Conservation (phyloP, 306 rosid genomes). For the Lathyrus sativus region DNA sequence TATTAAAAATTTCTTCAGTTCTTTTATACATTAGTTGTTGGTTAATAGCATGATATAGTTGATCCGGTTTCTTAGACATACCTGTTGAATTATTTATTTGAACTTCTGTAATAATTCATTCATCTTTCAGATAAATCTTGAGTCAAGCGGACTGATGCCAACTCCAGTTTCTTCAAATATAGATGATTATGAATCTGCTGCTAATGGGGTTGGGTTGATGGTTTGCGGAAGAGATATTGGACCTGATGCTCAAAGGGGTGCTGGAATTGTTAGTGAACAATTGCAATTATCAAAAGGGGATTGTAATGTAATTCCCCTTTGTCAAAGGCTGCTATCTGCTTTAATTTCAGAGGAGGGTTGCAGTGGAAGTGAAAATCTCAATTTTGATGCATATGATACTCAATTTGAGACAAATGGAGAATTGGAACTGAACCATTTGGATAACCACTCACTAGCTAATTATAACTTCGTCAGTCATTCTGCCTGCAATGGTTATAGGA, state of each 20-base stretch:
- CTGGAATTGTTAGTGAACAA: slow-evolving; percentile 50
- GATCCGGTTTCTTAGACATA: slow-evolving; percentile 20
- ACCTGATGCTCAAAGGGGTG: slow-evolving; percentile 45
- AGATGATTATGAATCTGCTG: slow-evolving; percentile 49
- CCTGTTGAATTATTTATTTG: slow-evolving; percentile 4
- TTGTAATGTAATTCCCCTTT: slow-evolving; percentile 62
- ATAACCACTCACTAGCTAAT: slow-evolving; percentile 46
- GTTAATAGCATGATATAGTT: slow-evolving; percentile 10
- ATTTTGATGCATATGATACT: slow-evolving; percentile 53
- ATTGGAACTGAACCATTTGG: slow-evolving; percentile 56
- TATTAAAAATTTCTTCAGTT: not conserved
- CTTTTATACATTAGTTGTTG: slow-evolving; percentile 17
- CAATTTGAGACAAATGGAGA: slow-evolving; percentile 66
- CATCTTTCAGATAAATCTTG: slow-evolving; percentile 59
- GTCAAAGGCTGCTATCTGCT: slow-evolving; percentile 82
- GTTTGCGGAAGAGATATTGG: slow-evolving; percentile 46
- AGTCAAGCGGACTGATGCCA: slow-evolving; percentile 49
- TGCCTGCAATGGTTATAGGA: slow-evolving; percentile 60
- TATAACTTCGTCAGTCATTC: slow-evolving; percentile 61
- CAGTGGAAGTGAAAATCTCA: slow-evolving; percentile 57
- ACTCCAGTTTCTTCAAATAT: slow-evolving; percentile 51
- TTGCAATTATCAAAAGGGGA: slow-evolving; percentile 51
- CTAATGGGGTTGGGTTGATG: slow-evolving; percentile 50
- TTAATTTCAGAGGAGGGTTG: slow-evolving; percentile 72
- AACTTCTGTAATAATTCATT: slow-evolving; percentile 33